Conservation (phyloP, 1,284 basidiomycete species). For the Vanrija pseudolonga region DNA sequence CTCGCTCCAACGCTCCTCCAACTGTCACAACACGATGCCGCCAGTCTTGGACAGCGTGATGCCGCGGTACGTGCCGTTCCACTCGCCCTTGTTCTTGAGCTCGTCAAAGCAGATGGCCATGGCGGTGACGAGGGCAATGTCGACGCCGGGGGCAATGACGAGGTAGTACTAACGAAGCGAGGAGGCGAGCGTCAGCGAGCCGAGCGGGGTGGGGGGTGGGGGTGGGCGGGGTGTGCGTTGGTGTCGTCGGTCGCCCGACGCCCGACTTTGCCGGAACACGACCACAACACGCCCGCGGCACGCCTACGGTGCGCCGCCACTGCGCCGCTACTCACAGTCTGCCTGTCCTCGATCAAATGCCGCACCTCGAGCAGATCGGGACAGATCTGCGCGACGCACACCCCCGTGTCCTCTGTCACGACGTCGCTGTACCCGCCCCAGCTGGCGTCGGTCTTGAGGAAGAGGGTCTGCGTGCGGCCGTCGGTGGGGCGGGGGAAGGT, state of each 20-base stretch:
- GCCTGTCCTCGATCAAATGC: constrained; percentile 36
- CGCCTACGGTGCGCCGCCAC: no score
- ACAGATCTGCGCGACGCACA: constrained; percentile 40
- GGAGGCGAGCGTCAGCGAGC: no score
- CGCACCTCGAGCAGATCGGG: constrained; percentile 35
- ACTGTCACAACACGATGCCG: no score
- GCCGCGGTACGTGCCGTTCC: no score
- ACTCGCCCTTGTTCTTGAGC: constrained; percentile 8
- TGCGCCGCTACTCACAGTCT: constrained; percentile 33
- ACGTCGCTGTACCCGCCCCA: constrained; percentile 40
- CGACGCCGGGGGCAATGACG: constrained; percentile 12
- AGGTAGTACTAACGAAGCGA: constrained; percentile 5
- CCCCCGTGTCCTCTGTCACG: constrained; percentile 23
- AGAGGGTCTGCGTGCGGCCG: background rate
- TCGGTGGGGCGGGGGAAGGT: background rate
- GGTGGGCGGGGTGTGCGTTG: background rate
- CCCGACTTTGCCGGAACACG: no score
- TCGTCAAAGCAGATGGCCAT: constrained; percentile 14
- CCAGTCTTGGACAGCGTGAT: no score
- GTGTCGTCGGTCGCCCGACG: no score
- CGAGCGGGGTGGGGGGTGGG: no score
- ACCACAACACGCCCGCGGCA: no score
- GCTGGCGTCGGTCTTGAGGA: constrained; percentile 26
- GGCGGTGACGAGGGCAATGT: constrained; percentile 10
- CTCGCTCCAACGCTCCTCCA: no score